Evolutionary conservation across 129 eudicot genomes (phyloP).

Genomic region (Silybum marianum): DNA sequence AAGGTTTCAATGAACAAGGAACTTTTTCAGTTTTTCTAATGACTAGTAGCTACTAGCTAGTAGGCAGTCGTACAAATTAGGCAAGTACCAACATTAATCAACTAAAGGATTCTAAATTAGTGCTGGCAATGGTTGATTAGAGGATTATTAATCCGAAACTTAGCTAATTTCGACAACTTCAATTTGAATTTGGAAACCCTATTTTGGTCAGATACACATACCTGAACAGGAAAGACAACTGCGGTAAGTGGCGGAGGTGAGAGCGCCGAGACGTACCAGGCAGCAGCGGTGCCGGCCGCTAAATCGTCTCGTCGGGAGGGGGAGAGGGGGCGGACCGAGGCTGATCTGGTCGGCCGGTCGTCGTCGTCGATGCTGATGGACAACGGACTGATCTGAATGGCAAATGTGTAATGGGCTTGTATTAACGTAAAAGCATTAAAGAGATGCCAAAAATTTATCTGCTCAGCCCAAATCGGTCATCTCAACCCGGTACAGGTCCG

Average conservation of each 20-base stretch:
- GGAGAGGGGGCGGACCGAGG: background rate
- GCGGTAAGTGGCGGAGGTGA: background rate
- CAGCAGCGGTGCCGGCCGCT: too few relatives aligned
- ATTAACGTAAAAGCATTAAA: too few relatives aligned
- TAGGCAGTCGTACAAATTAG: too few relatives aligned
- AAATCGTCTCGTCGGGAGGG: background rate
- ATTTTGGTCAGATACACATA: background rate
- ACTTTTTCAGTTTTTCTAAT: background rate
- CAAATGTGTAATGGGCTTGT: too few relatives aligned
- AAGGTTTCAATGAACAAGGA: background rate
- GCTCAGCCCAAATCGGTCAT: too few relatives aligned
- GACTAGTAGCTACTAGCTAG: background rate
- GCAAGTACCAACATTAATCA: background rate
- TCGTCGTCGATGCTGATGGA: background rate
- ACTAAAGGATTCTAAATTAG: background rate
- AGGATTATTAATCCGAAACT: background rate
- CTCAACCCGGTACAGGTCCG: too few relatives aligned
- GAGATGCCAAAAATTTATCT: too few relatives aligned
- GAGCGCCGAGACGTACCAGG: background rate
- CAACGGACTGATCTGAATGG: too few relatives aligned
- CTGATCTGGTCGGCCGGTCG: background rate
- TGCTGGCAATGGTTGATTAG: background rate
- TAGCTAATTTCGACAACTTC: background rate
- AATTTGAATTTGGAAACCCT: background rate
- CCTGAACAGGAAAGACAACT: background rate